Evolutionary conservation across 192 early-diverging fungal genomes (phyloP), one percentile per base, ranked within the genome.

Genomic region (Spinellus fusiger): DNA sequence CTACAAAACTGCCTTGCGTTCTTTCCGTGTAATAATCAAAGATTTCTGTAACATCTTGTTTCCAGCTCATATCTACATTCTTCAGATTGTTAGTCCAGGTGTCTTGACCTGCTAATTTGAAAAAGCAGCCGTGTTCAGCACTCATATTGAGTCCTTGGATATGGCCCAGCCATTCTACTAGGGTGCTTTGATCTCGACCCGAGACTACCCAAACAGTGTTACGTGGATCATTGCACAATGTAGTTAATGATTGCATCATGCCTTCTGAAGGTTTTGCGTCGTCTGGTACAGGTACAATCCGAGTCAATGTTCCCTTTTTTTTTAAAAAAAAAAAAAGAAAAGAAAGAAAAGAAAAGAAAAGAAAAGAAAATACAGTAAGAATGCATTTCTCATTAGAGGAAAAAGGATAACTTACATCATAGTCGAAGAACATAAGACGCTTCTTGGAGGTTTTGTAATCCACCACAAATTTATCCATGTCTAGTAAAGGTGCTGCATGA

Each of bases 401-500:
- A 37, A 9, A 5, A 37, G 13, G 28, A 16, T 13, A 8, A 31
- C 75, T 72, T 77, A 87, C 86, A 62, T 98, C 96, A 70, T 98
- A 98, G 61, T 98, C 95, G 69, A 98, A 92, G 76, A 95, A 83
- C 29, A 99, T 70, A 10, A 97, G 76, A n/a, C 96, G 83, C 67
- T 81, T 88, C 66, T 81, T 82, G 8, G 94, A 59, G 5, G 61
- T 49, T 8, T 55, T 64, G 76, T 86, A 94, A 15, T 65, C 71
- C 18, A 79, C 37, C 28, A 75, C 57, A 32, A 79, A 65, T 8
- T 60, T 6, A 2, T 62, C 32, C 1, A 33, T 49, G 32, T 86
- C 59, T 16, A 84, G 59, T 22, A 62, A 33, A 52, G 88, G 66
- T 56, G 74, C 73, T 10, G 72, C 54, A 70, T 74, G 35, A 56